These are phyloP conservation scores for Tetrahymena malaccensis DNA, from an alignment of 73 alveolate species.

Conservation along the genomic window DNA sequence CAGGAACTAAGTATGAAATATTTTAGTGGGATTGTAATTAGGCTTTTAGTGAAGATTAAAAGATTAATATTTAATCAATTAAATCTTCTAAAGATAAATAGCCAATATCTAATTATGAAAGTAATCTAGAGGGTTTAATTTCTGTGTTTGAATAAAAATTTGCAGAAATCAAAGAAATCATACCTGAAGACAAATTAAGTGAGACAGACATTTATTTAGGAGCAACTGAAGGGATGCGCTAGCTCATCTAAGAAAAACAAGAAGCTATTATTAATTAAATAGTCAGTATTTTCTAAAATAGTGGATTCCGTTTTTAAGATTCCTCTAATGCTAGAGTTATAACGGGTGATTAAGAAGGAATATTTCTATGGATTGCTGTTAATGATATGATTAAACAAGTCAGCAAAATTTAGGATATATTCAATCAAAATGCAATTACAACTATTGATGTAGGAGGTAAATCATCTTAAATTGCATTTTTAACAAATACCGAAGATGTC, in stretches of 20 bases:
- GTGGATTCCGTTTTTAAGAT: not conserved
- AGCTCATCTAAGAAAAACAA: not conserved
- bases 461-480: not conserved
- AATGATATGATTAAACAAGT: not conserved
- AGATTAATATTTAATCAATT: not conserved
- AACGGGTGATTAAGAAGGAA: not conserved
- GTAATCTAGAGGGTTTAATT: not conserved
- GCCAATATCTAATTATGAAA: not conserved
- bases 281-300: not conserved
- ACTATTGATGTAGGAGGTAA: not conserved
- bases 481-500: not conserved
- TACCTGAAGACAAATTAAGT: not conserved
- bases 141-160: not conserved
- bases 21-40: not conserved
- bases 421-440: not conserved
- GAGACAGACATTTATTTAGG: not conserved
- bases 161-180: not conserved
- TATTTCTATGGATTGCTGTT: not conserved
- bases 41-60: not conserved
- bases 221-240: not conserved
- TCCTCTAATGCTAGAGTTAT: not conserved
- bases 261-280: not conserved
- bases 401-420: not conserved
- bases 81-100: not conserved
- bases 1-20: not conserved